phyloP scores from a whole-genome alignment of 108 stramenopile species.

The Schizochytrium sp. region DNA sequence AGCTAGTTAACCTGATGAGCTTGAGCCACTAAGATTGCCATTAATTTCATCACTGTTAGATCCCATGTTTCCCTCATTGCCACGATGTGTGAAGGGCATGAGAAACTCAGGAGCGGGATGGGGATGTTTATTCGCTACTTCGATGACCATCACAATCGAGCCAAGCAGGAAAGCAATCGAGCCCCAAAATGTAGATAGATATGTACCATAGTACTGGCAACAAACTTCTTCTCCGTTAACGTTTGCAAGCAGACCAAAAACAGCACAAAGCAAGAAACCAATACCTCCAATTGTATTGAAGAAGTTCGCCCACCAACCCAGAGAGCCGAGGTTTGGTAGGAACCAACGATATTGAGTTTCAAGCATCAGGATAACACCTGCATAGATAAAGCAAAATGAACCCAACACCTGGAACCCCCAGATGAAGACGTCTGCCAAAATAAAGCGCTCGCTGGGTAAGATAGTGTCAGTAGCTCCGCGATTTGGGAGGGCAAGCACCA shows the following conservation, averaged over 20 bases:
- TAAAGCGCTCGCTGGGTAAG: neutral
- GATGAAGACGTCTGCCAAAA: neutral
- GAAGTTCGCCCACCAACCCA: neutral
- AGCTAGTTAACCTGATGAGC: no score
- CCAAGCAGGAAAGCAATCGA: conserved; percentile 9
- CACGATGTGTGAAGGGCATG: neutral
- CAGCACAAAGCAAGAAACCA: neutral
- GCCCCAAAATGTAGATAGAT: conserved; percentile 28
- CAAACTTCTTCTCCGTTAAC: neutral
- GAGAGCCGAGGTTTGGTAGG: neutral
- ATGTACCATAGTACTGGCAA: conserved; percentile 30
- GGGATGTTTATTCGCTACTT: conserved; percentile 19
- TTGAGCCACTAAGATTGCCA: no score
- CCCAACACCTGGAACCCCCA: conserved; percentile 9
- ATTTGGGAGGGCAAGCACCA: neutral
- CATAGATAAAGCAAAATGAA: neutral
- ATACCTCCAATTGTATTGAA: conserved; percentile 6
- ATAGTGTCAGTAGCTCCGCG: conserved; percentile 15
- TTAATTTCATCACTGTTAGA: neutral
- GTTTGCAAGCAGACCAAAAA: conserved; percentile 12
- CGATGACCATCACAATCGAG: conserved; percentile 4
- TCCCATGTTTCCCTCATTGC: neutral
- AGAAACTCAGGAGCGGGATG: neutral
- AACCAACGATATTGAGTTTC: conserved; percentile 7
- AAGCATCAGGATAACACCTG: neutral